phyloP scores from a whole-genome alignment of 495 filamentous ascomycete genomes.

The Cairneyella variabilis region DNA sequence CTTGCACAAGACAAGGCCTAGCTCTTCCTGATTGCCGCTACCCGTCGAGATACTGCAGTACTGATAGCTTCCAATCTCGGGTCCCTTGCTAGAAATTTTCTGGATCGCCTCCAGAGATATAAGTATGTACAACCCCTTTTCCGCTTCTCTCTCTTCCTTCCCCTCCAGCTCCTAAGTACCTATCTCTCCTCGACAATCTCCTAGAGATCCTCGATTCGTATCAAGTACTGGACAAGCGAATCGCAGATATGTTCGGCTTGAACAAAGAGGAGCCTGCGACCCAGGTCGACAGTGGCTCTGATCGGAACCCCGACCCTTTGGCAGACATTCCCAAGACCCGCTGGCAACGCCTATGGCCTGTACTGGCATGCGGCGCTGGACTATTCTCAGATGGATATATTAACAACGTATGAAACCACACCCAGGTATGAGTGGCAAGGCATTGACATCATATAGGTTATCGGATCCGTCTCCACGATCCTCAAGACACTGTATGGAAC shows the following conservation, averaged over 20 bases:
- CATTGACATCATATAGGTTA: constrained; percentile 52
- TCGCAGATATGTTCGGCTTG: constrained; percentile 15
- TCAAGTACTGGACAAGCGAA: no score
- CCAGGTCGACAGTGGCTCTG: background rate
- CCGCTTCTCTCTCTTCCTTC: no score
- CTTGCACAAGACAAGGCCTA: no score
- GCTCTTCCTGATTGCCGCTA: no score
- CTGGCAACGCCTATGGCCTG: constrained; percentile 32
- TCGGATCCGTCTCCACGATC: constrained; percentile 76
- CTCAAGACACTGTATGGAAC: constrained; percentile 58
- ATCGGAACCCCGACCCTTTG: constrained; percentile 6
- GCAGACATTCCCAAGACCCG: constrained; percentile 10
- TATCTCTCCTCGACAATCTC: no score
- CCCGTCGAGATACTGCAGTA: no score
- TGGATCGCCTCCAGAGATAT: no score
- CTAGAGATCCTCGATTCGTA: no score
- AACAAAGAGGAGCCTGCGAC: background rate
- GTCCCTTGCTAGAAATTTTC: no score
- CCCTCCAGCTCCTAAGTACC: no score
- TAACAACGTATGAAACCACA: constrained; percentile 54
- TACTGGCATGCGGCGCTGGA: constrained; percentile 82
- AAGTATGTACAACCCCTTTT: no score
- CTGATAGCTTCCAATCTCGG: no score
- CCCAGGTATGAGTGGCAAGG: background rate
- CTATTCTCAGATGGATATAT: constrained; percentile 90